Conservation (phyloP, 2,329 filamentous ascomycete species). For the Xylaria sp. region DNA sequence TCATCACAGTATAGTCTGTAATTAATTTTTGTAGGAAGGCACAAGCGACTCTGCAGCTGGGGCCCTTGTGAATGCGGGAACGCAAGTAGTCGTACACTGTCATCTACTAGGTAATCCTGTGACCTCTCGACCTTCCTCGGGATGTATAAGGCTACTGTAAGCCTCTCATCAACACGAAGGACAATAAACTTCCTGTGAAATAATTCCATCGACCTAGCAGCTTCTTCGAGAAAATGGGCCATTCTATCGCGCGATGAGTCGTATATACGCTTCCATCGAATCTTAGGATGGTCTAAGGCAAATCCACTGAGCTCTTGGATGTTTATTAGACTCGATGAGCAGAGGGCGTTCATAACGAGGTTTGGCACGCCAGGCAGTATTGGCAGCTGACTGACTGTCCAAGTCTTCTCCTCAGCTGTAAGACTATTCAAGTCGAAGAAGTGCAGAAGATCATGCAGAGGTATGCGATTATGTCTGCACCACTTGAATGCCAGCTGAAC, state of each 20-base stretch:
- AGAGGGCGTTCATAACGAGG: constrained; percentile 12
- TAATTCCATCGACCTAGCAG: not conserved
- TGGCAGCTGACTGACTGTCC: constrained; percentile 11
- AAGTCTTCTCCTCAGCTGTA: constrained; percentile 8
- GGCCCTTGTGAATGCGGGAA: constrained; percentile 20
- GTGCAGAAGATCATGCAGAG: constrained; percentile 6
- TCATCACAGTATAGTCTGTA: constrained; percentile 15
- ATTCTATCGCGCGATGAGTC: constrained; percentile 13
- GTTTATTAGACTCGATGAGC: constrained; percentile 9
- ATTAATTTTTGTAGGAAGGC: constrained; percentile 13
- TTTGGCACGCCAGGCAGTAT: not conserved
- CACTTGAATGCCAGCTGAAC: constrained; percentile 11
- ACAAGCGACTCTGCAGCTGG: constrained; percentile 10
- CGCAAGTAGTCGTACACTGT: constrained; percentile 9
- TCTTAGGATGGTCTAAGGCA: constrained; percentile 5
- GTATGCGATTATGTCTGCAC: constrained; percentile 7
- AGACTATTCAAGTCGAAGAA: constrained; percentile 18
- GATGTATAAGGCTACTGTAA: constrained; percentile 15
- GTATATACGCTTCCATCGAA: constrained; percentile 13
- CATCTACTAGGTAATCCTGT: constrained; percentile 14
- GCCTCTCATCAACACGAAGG: constrained; percentile 16
- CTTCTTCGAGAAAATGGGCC: constrained; percentile 14
- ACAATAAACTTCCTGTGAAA: constrained; percentile 17
- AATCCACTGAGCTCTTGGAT: constrained; percentile 1
- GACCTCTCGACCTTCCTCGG: constrained; percentile 14